phyloP scores from a whole-genome alignment of 148 eudicot genomes.

The Nyssa sinensis region DNA sequence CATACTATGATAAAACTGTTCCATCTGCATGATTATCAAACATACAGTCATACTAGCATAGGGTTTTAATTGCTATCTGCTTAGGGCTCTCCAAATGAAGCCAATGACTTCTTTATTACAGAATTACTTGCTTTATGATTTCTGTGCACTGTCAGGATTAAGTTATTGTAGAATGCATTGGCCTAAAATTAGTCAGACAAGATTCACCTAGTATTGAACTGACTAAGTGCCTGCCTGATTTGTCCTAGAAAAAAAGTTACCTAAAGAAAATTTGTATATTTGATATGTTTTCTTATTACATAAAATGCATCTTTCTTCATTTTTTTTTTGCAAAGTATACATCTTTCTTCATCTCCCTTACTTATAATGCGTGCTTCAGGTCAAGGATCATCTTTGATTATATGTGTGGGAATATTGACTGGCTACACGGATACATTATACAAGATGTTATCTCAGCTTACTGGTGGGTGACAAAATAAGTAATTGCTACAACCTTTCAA shows the following conservation, averaged over 20 bases:
- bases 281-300: neutral
- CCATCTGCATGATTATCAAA: neutral
- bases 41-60: neutral
- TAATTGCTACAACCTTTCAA: neutral
- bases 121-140: neutral
- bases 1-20: neutral
- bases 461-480: constrained; percentile 49
- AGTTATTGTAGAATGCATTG: neutral
- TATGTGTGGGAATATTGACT: constrained; percentile 90
- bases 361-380: constrained; percentile 52
- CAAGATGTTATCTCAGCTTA: constrained; percentile 86
- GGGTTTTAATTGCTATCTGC: neutral
- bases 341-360: constrained; percentile 13
- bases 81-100: constrained; percentile 5
- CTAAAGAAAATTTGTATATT: neutral
- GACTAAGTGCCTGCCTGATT: neutral
- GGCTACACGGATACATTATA: constrained; percentile 79
- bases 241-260: neutral
- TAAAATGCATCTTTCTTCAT: constrained; percentile 2
- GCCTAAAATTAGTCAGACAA: neutral
- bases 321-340: neutral
- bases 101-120: neutral
- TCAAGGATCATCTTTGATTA: constrained; percentile 88
- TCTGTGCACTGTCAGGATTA: neutral
- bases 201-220: neutral